These are phyloP conservation scores for Chytriomyces hyalinus DNA, from an alignment of 192 early-diverging fungal species.

Conservation along the genomic window DNA sequence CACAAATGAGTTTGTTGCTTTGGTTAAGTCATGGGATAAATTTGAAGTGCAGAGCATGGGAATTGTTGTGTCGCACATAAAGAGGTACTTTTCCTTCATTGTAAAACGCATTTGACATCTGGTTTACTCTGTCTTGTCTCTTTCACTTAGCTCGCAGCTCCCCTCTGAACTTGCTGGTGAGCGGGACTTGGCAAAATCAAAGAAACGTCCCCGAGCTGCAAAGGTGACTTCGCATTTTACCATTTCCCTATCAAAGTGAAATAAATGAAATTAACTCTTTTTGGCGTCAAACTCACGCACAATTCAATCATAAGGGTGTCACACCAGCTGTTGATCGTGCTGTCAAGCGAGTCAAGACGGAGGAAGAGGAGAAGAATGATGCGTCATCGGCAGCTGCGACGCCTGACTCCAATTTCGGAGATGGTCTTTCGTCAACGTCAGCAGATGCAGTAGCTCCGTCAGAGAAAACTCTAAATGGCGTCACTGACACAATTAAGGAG, in stretches of 20 bases:
- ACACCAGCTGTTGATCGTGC: conserved; percentile 4
- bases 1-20: conserved; percentile 78
- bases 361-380: conserved; percentile 3
- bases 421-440: background rate
- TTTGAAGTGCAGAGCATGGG: conserved; percentile 73
- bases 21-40: conserved; percentile 83
- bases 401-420: background rate
- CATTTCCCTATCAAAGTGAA: too few species aligned
- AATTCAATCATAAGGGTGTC: background rate
- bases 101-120: background rate
- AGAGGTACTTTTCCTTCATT: conserved; percentile 37
- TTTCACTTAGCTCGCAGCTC: conserved; percentile 1
- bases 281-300: too few species aligned
- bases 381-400: background rate
- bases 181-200: conserved; percentile 1
- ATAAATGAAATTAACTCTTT: too few species aligned
- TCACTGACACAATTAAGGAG: background rate
- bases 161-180: conserved; percentile 18
- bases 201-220: conserved; percentile 22
- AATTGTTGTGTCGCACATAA: conserved; percentile 63
- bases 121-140: background rate
- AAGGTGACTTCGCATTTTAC: background rate
- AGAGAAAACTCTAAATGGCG: background rate
- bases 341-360: conserved; percentile 22
- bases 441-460: background rate